phyloP scores from a whole-genome alignment of 805 yeast genomes.

The Candida mattraensis region DNA sequence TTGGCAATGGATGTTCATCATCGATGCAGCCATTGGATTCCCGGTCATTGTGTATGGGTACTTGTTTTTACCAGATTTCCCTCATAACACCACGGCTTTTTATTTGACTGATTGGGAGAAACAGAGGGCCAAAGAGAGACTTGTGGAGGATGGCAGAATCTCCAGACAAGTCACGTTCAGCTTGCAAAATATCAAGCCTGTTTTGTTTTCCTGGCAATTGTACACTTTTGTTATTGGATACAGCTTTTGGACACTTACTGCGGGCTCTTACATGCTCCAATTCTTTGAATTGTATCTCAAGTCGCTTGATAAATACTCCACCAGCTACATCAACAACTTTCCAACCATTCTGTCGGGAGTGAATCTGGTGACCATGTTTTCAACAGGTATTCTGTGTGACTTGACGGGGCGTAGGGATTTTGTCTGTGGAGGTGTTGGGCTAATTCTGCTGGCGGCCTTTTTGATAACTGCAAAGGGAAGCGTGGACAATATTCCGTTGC shows the following conservation, averaged over 20 bases:
- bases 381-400: conserved; percentile 31
- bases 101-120: conserved; percentile 22
- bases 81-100: conserved; percentile 23
- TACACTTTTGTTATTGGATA: conserved; percentile 27
- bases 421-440: conserved; percentile 46
- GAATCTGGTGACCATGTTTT: conserved; percentile 47
- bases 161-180: conserved; percentile 29
- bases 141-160: conserved; percentile 38
- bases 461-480: conserved; percentile 22
- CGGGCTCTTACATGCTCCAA: conserved; percentile 28
- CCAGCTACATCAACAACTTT: conserved; percentile 46
- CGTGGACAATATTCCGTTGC: conserved; percentile 15
- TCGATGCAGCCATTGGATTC: conserved; percentile 61
- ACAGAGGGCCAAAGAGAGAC: conserved; percentile 23
- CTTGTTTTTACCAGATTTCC: conserved; percentile 57
- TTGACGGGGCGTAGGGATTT: conserved; percentile 23
- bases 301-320: conserved; percentile 45
- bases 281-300: conserved; percentile 38
- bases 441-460: conserved; percentile 40
- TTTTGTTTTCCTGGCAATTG: conserved; percentile 50
- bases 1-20: conserved; percentile 75
- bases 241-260: conserved; percentile 28
- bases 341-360: conserved; percentile 58
- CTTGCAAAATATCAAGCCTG: conserved; percentile 40
- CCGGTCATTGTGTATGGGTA: conserved; percentile 60